Base-by-base conservation (phyloP, 1,139 yeast genomes). In the Candida sp. region DNA sequence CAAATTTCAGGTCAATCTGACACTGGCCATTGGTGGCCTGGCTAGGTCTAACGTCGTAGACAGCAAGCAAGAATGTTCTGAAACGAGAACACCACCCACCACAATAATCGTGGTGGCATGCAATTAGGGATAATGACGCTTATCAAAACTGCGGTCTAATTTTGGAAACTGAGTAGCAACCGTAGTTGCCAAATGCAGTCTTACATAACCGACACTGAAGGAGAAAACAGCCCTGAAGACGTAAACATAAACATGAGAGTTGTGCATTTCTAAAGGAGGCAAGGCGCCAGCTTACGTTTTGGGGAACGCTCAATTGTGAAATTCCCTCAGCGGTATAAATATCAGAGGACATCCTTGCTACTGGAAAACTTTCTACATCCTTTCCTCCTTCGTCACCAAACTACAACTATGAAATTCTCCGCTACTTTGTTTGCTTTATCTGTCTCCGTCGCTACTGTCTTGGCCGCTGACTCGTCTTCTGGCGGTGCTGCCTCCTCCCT, bases 391-490 rank as follows among this genome's bases (percentile, higher is more conserved):
- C n/a, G 7, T 7, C 17, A 8, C 17, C 4, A 9, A 44, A 25
- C 35, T 32, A 26, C 31, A 43, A 52, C 22, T 7, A 55, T 55
- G 58, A 53, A 51, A 49, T 51, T 54, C 44, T 47, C 57, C 32
- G 39, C 57, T 28, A 46, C 47, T 31, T 40, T 51, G 32, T 32
- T 55, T 17, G 44, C 59, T 34, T 50, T 52, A 37, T 44, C 54
- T 9, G 34, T 55, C 11, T 33, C 53, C 26, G 49, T 46, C 23
- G 47, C 48, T n/a, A 42, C 56, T 1, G 49, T 48, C 32, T 32
- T 49, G 27, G 58, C 61, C 39, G 56, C 61, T 26, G 56, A 49
- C 25, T 48, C 58, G 25, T 51, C 60, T 41, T 49, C 62, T 26
- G 31, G 31, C 9, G 9, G 9, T 7, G 37, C 47, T n/a, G 55